These are phyloP conservation scores for Misopates orontium DNA, from an alignment of 257 asterid species.

Conservation along the genomic window DNA sequence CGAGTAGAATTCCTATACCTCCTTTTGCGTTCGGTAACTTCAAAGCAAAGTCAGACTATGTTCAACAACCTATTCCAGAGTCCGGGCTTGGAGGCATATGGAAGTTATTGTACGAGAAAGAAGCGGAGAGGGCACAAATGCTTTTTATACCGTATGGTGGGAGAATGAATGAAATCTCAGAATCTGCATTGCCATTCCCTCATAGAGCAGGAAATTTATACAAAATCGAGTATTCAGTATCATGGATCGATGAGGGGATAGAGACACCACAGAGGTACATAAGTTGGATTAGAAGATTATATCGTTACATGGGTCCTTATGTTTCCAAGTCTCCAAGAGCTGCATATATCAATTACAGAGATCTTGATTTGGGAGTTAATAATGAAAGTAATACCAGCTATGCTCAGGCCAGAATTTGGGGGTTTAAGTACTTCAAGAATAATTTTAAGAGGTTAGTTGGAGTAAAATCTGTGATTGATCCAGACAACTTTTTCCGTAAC, in stretches of 20 bases:
- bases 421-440: constrained; percentile 1
- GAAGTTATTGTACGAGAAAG: not conserved
- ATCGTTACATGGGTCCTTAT: constrained; percentile 7
- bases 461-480: constrained; percentile 10
- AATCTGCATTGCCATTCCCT: not conserved
- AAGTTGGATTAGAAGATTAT: not conserved
- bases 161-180: not conserved
- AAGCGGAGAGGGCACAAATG: not conserved
- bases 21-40: no score
- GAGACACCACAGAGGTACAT: not conserved
- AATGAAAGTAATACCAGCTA: constrained; percentile 19
- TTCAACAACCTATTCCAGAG: not conserved
- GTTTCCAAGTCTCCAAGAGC: constrained; percentile 33
- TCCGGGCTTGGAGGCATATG: not conserved
- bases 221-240: not conserved
- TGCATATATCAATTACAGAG: constrained; percentile 32
- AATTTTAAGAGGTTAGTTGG: constrained; percentile 8
- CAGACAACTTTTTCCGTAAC: not conserved
- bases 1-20: not conserved
- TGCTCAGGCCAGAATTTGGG: constrained; percentile 24
- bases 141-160: not conserved
- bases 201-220: constrained; percentile 5
- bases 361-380: constrained; percentile 38
- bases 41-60: not conserved
- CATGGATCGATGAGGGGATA: not conserved